Evolutionary conservation across 75 land plant species (phyloP).

Genomic region (Cryptomeria japonica): DNA sequence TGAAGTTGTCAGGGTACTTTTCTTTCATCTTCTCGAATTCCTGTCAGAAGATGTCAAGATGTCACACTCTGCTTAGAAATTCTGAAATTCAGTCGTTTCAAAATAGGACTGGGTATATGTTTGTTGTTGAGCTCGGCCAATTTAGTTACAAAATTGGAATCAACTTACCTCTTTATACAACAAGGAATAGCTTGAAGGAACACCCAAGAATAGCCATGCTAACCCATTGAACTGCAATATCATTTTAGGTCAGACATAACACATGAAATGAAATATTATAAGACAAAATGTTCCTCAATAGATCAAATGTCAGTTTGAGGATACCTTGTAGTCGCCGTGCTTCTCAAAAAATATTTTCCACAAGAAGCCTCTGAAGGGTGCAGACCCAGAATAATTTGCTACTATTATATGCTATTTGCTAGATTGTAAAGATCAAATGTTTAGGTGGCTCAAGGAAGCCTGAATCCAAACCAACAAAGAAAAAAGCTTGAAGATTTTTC

Average conservation of each 20-base stretch:
- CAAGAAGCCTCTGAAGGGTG: conserved; percentile 90
- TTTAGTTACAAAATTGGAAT: background rate
- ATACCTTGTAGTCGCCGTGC: conserved; percentile 88
- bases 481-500: too few species aligned
- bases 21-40: conserved; percentile 98
- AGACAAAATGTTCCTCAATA: background rate
- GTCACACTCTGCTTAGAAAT: too few species aligned
- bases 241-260: background rate
- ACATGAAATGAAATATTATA: background rate
- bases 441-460: too few species aligned
- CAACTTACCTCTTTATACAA: conserved; percentile 82
- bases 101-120: background rate
- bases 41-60: conserved; percentile 46
- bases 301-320: background rate
- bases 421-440: too few species aligned
- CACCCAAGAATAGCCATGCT: conserved; percentile 99
- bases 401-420: too few species aligned
- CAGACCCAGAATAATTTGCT: too few species aligned
- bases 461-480: too few species aligned
- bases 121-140: background rate
- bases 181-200: conserved; percentile 87
- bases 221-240: conserved; percentile 83
- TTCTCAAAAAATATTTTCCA: conserved; percentile 99
- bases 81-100: background rate
- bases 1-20: conserved; percentile 79